Evolutionary conservation across 805 yeast genomes (phyloP), one percentile per base, ranked within the genome.

Genomic region (Kazachstania martiniae): DNA sequence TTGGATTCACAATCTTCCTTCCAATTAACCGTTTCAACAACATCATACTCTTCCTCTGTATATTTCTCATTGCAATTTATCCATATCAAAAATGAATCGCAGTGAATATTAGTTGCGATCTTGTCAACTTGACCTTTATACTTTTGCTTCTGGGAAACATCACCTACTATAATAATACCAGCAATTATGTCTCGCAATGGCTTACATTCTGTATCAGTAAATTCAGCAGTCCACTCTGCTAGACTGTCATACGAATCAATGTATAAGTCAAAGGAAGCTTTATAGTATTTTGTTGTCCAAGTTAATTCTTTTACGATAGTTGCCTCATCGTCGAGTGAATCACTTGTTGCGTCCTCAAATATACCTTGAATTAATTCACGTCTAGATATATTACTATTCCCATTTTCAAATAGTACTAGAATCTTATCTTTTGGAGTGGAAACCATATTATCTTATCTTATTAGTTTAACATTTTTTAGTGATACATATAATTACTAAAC

Each of bases 161-260:
- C 18, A 12, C 62, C 28, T 5, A 68, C 56, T 35, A 67, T 50
- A 2, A 70, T 51, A 8, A 68, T 33, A 1, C 75, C 75, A 21
- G 66, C 68, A 3, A 70, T 27, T 1, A 49, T 69, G 8, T 57
- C 61, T 22, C 72, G 48, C 21, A 70, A 49, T 25, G 63, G 72
- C 5, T 43, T 41, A 34, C 41, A 58, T 16, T 66, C 72, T 0
- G 49, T 51, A 2, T 43, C 31, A 3, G 23, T 10, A 35, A 70
- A 59, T 33, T 69, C 73, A 0, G 39, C 31, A n/a, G 32, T 16
- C 72, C 75, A 72, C 9, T 44, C 41, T 4, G 31, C 29, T 21
- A 53, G 27, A 13, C 32, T 30, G 5, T 39, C 44, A 21, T 34
- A 43, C 9, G 41, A 46, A 22, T 61, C 63, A 4, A 59, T 37